Evolutionary conservation across 768 basidiomycete genomes (phyloP).

Genomic region (Panaeolus papilionaceus): DNA sequence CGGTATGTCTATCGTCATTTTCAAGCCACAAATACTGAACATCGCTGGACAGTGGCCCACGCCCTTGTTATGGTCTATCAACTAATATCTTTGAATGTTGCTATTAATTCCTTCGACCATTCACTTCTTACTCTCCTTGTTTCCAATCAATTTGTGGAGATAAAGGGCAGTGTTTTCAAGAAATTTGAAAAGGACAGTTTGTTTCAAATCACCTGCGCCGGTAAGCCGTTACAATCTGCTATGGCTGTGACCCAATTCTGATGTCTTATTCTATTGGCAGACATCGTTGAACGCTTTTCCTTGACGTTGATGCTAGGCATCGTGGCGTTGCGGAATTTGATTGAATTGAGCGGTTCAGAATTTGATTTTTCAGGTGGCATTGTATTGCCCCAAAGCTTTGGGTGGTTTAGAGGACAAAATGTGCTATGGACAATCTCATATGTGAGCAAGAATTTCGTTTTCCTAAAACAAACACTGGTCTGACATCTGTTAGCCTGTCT

Average conservation of each 20-base stretch:
- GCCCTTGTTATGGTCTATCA: constrained; percentile 96
- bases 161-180: constrained; percentile 99
- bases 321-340: constrained; percentile 93
- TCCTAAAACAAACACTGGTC: background rate
- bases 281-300: constrained; percentile 97
- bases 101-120: constrained; percentile 98
- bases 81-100: constrained; percentile 92
- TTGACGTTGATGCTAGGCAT: constrained; percentile 88
- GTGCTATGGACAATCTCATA: constrained; percentile 90
- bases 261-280: constrained; percentile 43
- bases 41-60: constrained; percentile 68
- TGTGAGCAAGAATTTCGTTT: constrained; percentile 49
- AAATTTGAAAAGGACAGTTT: constrained; percentile 99
- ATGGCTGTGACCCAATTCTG: background rate
- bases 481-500: constrained; percentile 69
- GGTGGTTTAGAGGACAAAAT: constrained; percentile 82
- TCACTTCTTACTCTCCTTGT: constrained; percentile 92
- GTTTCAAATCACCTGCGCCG: constrained; percentile 98
- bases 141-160: constrained; percentile 99
- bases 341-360: constrained; percentile 91
- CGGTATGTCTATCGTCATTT: constrained; percentile 53
- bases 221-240: constrained; percentile 43
- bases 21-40: constrained; percentile 7
- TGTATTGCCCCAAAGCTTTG: constrained; percentile 81
- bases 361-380: constrained; percentile 79